Percentiles rank a stretch among this genome's conserved stretches.
These are phyloP conservation scores for Tylopilus sp. DNA, from an alignment of 1,284 basidiomycete genomes.

Conservation along the genomic window DNA sequence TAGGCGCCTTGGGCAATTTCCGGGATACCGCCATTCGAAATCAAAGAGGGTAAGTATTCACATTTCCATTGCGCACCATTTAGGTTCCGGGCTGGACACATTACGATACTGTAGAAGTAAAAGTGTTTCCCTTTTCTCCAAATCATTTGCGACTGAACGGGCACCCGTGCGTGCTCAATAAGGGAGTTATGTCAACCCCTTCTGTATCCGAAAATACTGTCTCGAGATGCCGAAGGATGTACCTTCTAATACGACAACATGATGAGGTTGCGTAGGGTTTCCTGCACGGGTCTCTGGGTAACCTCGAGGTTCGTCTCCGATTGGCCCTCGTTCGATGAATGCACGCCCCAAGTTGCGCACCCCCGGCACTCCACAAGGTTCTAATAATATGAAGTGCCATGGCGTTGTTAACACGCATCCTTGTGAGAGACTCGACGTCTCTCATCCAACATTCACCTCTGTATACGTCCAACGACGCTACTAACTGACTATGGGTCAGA, in stretches of 20 bases:
- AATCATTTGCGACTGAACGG: neutral
- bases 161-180: too few species aligned
- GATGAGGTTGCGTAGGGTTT: neutral
- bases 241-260: neutral
- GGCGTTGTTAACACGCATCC: slow-evolving; percentile 9
- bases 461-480: slow-evolving; percentile 9
- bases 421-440: neutral
- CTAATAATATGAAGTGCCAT: neutral
- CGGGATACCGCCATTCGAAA: neutral
- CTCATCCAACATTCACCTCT: neutral
- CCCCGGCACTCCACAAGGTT: slow-evolving; percentile 6
- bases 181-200: too few species aligned
- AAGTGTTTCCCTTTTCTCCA: neutral
- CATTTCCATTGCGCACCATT: neutral
- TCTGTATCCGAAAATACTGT: neutral
- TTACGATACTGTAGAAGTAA: neutral
- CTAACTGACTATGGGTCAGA: slow-evolving; percentile 17
- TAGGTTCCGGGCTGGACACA: neutral
- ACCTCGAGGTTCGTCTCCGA: neutral
- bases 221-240: neutral
- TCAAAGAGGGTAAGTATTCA: neutral
- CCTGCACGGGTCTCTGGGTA: neutral
- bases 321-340: slow-evolving; percentile 5
- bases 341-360: slow-evolving; percentile 1
- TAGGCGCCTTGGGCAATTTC: neutral